Evolutionary conservation across 306 rosid genomes (phyloP), one percentile per base, ranked within the genome.

Genomic region (Pterocarpus santalinus): DNA sequence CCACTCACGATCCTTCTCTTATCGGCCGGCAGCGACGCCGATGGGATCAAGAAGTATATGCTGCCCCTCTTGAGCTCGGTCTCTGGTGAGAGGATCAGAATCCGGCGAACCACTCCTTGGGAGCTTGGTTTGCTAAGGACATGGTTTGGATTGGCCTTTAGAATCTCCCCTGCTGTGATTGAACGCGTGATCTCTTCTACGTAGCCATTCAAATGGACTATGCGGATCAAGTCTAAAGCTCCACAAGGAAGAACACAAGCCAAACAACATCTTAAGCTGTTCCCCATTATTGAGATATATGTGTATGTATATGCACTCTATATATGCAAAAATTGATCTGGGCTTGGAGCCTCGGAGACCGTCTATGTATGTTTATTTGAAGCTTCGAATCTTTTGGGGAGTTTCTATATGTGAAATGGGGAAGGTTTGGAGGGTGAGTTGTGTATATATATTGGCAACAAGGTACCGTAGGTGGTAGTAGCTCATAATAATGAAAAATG

Each of bases 201-300:
- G 33, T 65, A 84, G n/a, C 99, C 99, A 49, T 89, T 93, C 74
- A 93, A 89, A 80, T 95, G 97, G 73, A 95, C 99, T 35, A 95
- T 87, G 1, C 97, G 89, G 84, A 95, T 95, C 85, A 93, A 80
- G 47, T 95, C 99, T 46, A 95, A 74, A 2, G 97, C 99, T 35
- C 97, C 97, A 67, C 93, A 95, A 0, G 97, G 99, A 83, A 95
- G 91, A 78, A 90, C 91, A 79, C 99, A 95, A 82, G 97, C 97
- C 88, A 95, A 87, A 87, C 97, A 95, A 64, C 97, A 90, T 91
- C 92, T 90, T 79, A 95, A 81, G 84, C 91, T 91, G 71, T 95
- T 93, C 2, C 99, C 99, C 99, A 94, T 94, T 47, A 52, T 30
- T 67, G 30, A n/a, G 8, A 55, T 55, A 15, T 38, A 3, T 2